Evolutionary conservation across 768 basidiomycete species (phyloP).

Genomic region (Sarcodon sp.): DNA sequence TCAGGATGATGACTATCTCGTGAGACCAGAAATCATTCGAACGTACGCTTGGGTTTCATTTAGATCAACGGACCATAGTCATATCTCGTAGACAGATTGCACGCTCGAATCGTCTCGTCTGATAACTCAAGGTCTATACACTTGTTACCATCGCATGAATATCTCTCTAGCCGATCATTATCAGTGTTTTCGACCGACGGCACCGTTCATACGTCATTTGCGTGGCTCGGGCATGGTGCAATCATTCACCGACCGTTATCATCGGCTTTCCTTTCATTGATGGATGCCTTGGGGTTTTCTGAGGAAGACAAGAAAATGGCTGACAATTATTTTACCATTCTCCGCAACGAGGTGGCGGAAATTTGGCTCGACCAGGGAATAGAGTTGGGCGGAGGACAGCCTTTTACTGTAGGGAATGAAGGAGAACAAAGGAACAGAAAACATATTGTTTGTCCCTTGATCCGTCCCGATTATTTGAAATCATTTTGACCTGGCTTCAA

Average conservation of each 20-base stretch:
- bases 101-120: slow-evolving; percentile 20
- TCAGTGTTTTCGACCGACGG: slow-evolving; percentile 8
- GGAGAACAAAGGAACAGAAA: slow-evolving; percentile 43
- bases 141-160: slow-evolving; percentile 49
- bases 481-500: slow-evolving; percentile 10
- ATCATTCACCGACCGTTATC: slow-evolving; percentile 32
- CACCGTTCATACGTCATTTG: slow-evolving; percentile 39
- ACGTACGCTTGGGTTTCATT: slow-evolving; percentile 5
- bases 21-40: slow-evolving; percentile 42
- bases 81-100: slow-evolving; percentile 16
- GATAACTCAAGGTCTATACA: slow-evolving; percentile 23
- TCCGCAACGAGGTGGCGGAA: slow-evolving; percentile 42
- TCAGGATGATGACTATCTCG: slow-evolving; percentile 60
- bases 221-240: slow-evolving; percentile 57
- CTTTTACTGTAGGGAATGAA: slow-evolving; percentile 48
- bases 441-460: slow-evolving; percentile 37
- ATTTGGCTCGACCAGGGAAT: slow-evolving; percentile 56
- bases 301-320: slow-evolving; percentile 48
- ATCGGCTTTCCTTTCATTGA: slow-evolving; percentile 33
- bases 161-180: slow-evolving; percentile 30
- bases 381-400: slow-evolving; percentile 41
- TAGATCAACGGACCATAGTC: not conserved
- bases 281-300: slow-evolving; percentile 28
- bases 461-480: not conserved
- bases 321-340: slow-evolving; percentile 55